Base-by-base conservation (phyloP, 257 asterid species). In the Phtheirospermum japonicum region DNA sequence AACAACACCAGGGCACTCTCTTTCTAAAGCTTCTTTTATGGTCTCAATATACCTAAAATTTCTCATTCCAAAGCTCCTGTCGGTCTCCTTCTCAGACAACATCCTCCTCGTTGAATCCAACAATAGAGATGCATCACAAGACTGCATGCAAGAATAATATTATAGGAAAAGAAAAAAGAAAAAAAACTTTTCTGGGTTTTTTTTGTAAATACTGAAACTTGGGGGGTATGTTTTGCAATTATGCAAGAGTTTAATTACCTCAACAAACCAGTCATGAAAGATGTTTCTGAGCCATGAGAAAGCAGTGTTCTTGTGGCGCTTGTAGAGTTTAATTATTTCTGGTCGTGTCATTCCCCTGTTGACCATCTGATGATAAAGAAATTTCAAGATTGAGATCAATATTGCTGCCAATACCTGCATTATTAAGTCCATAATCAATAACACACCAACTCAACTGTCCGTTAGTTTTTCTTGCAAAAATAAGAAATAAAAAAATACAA, bases 301-400 rank as follows among this genome's bases (percentile, higher is more conserved):
- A 0, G 99, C 99, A 33, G 99, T 92, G 87, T 92, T 92, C 82
- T 89, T 89, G 88, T 92, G 99, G 75, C 97, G 96, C 73, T 92
- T 89, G 86, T 92, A 92, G 3, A 92, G 95, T n/a, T n/a, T n/a
- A n/a, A n/a, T n/a, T n/a, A n/a, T n/a, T n/a, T n/a, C n/a, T n/a
- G n/a, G n/a, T n/a, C n/a, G n/a, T n/a, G n/a, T n/a, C n/a, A n/a
- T n/a, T n/a, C n/a, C n/a, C n/a, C n/a, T n/a, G n/a, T n/a, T n/a
- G n/a, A n/a, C n/a, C n/a, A n/a, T n/a, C n/a, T n/a, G n/a, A n/a
- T n/a, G n/a, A n/a, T n/a, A n/a, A n/a, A n/a, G n/a, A n/a, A n/a
- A n/a, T n/a, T n/a, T n/a, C n/a, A n/a, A n/a, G n/a, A n/a, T n/a
- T n/a, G n/a, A n/a, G n/a, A n/a, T n/a, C n/a, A n/a, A n/a, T n/a